Evolutionary conservation across 495 filamentous ascomycete species (phyloP).

Genomic region (Pyronema domesticum): DNA sequence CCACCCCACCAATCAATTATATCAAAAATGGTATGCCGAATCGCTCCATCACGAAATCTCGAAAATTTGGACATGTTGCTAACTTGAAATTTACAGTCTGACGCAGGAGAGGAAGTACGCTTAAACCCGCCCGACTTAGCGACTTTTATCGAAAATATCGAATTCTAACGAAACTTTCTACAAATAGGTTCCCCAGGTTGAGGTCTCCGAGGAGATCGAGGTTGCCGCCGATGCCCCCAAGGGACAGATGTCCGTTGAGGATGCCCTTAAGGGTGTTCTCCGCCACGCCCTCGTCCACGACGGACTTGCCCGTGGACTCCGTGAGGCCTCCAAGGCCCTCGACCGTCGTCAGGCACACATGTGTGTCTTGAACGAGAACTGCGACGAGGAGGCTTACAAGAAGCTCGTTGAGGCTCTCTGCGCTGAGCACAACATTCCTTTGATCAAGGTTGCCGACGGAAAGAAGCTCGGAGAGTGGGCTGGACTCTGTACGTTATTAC

Average conservation of each 20-base stretch:
- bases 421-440: conserved; percentile 95
- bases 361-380: conserved; percentile 97
- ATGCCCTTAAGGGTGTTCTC: conserved; percentile 92
- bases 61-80: background rate
- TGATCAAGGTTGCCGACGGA: conserved; percentile 99
- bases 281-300: conserved; percentile 99
- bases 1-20: conserved; percentile 3
- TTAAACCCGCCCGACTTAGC: background rate
- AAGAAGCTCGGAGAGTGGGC: conserved; percentile 99
- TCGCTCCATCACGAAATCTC: background rate
- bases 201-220: conserved; percentile 73
- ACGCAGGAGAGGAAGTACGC: conserved; percentile 25
- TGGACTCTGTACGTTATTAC: conserved; percentile 69
- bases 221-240: conserved; percentile 65
- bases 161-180: conserved; percentile 8
- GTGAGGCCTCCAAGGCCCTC: conserved; percentile 92
- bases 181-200: conserved; percentile 30
- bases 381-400: conserved; percentile 99
- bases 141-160: background rate
- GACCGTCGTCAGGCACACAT: conserved; percentile 97
- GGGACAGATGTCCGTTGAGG: conserved; percentile 93
- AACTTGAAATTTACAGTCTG: conserved; percentile 17
- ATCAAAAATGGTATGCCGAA: background rate
- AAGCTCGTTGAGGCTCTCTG: conserved; percentile 97
- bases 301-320: conserved; percentile 91